phyloP scores from a whole-genome alignment of 1,284 basidiomycete species.

The Cronartium quercuum region DNA sequence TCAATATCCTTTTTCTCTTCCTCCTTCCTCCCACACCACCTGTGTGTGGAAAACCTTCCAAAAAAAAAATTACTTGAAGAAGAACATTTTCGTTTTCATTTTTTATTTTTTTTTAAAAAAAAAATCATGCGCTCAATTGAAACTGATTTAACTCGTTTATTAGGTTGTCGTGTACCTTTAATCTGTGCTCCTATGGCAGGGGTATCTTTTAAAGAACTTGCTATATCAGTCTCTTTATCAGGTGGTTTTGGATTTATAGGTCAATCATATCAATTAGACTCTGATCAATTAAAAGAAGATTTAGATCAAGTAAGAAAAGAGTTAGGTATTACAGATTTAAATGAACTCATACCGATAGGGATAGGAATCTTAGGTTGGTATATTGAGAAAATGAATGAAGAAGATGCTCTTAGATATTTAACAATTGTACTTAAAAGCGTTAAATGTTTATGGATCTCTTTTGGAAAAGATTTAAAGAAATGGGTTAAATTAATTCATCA shows the following conservation, averaged over 20 bases:
- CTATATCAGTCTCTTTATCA: slow-evolving; percentile 58
- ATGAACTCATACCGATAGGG: slow-evolving; percentile 57
- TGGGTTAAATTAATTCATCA: slow-evolving; percentile 61
- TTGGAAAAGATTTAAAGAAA: slow-evolving; percentile 57
- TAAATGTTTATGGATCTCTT: slow-evolving; percentile 66
- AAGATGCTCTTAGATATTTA: slow-evolving; percentile 52
- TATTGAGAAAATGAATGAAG: slow-evolving; percentile 51
- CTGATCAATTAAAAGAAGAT: slow-evolving; percentile 4
- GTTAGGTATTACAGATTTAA: not conserved
- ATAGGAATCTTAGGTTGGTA: slow-evolving; percentile 67
- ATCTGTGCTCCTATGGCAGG: slow-evolving; percentile 64
- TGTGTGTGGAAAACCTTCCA: too few relatives aligned
- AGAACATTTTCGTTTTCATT: too few relatives aligned
- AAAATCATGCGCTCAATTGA: not conserved
- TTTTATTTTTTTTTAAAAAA: too few relatives aligned
- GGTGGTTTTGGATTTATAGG: slow-evolving; percentile 67
- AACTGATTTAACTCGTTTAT: not conserved
- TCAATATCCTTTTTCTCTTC: too few relatives aligned
- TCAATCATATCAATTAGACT: slow-evolving; percentile 52
- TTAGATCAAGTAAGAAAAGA: slow-evolving; percentile 43
- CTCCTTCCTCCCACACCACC: too few relatives aligned
- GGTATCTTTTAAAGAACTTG: slow-evolving; percentile 60
- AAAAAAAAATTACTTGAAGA: too few relatives aligned
- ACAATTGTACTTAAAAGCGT: slow-evolving; percentile 57
- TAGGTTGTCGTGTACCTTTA: slow-evolving; percentile 52